Evolutionary conservation across 2,329 filamentous ascomycete genomes (phyloP).

Genomic region (Fusarium sp.): DNA sequence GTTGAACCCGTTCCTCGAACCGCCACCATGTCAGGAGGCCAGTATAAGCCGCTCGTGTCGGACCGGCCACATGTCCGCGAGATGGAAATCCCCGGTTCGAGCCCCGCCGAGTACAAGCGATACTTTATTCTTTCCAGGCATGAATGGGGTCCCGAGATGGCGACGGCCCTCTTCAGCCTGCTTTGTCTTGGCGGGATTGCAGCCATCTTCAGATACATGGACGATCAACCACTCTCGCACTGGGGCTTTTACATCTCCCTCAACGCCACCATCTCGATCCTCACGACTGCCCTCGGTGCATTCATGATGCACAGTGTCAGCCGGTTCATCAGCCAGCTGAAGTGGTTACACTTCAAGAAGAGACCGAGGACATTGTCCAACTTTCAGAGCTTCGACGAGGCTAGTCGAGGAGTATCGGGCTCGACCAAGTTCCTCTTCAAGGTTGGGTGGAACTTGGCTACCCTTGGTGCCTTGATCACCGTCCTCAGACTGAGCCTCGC

Average conservation of each 20-base stretch:
- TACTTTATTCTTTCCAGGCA: neutral
- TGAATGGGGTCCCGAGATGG: neutral
- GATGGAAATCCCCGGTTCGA: neutral
- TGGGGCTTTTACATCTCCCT: constrained; percentile 14
- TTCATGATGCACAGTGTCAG: constrained; percentile 22
- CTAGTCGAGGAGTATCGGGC: constrained; percentile 18
- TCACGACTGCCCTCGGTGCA: constrained; percentile 13
- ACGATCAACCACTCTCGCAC: constrained; percentile 10
- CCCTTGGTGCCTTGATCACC: constrained; percentile 20
- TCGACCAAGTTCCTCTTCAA: constrained; percentile 6
- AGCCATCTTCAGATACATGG: constrained; percentile 8
- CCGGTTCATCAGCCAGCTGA: constrained; percentile 24
- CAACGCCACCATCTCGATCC: constrained; percentile 11
- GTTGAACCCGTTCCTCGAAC: neutral
- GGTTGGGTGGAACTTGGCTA: constrained; percentile 14
- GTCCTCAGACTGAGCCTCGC: constrained; percentile 8
- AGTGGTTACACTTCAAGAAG: constrained; percentile 28
- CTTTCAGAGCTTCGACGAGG: constrained; percentile 21
- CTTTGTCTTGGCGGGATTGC: neutral
- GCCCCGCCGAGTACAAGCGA: neutral
- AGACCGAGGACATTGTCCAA: neutral
- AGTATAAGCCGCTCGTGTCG: neutral
- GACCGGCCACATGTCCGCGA: neutral
- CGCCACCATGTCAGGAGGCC: neutral
- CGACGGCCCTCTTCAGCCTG: neutral